phyloP scores from a whole-genome alignment of 1,139 yeast genomes.

The Taphrina sp. region DNA sequence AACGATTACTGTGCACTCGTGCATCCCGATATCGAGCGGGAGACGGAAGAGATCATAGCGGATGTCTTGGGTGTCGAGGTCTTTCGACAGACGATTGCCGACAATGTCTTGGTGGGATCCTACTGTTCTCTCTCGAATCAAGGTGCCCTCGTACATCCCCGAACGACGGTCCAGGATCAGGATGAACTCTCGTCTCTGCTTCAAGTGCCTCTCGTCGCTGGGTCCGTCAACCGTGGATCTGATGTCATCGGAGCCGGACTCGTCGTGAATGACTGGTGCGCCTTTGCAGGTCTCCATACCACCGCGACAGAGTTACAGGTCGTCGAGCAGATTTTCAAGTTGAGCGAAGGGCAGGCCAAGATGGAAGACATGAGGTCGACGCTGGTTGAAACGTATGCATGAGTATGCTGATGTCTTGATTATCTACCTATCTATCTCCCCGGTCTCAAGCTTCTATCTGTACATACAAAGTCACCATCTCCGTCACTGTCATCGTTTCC shows the following conservation, averaged over 20 bases:
- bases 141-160: constrained; percentile 98
- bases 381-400: constrained; percentile 74
- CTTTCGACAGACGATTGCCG: constrained; percentile 97
- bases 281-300: constrained; percentile 94
- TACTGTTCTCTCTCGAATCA: constrained; percentile 93
- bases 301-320: constrained; percentile 98
- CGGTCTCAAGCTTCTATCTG: too few species aligned
- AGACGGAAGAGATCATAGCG: constrained; percentile 96
- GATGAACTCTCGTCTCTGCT: constrained; percentile 93
- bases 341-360: constrained; percentile 76
- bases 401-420: too few species aligned
- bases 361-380: constrained; percentile 85
- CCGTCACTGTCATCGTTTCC: too few species aligned
- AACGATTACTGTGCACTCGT: constrained; percentile 98
- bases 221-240: constrained; percentile 92
- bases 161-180: constrained; percentile 94
- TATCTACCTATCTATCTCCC: too few species aligned
- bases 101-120: constrained; percentile 94
- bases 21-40: constrained; percentile 98
- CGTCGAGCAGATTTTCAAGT: constrained; percentile 89
- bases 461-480: too few species aligned
- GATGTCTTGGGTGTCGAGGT: constrained; percentile 99
- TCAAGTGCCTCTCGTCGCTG: constrained; percentile 98
- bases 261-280: constrained; percentile 98
- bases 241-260: constrained; percentile 97